phyloP scores from a whole-genome alignment of 352 stramenopile genomes.

The Phytophthora chlamydospora region DNA sequence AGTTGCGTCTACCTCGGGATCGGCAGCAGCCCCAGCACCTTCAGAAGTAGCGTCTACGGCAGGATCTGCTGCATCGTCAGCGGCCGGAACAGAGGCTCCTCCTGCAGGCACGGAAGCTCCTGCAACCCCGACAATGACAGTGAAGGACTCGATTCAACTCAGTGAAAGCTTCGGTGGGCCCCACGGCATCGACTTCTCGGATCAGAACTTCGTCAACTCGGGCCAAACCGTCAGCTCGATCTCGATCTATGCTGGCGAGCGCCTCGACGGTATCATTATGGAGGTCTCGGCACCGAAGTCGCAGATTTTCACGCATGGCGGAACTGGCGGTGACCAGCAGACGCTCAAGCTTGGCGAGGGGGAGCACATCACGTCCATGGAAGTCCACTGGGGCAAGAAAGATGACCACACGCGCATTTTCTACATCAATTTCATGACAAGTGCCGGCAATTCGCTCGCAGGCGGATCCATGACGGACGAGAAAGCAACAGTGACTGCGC shows the following conservation, averaged over 20 bases:
- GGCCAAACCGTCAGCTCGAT: constrained; percentile 31
- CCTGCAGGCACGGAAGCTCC: constrained; percentile 19
- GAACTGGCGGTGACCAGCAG: constrained; percentile 21
- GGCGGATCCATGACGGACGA: constrained; percentile 26
- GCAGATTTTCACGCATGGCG: constrained; percentile 26
- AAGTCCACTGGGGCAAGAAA: constrained; percentile 36
- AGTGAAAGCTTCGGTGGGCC: constrained; percentile 34
- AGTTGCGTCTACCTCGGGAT: not conserved
- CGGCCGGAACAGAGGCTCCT: not conserved
- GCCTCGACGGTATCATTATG: constrained; percentile 29
- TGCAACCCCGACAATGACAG: constrained; percentile 6
- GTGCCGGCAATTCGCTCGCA: constrained; percentile 22
- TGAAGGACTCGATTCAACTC: constrained; percentile 26
- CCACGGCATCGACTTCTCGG: constrained; percentile 32
- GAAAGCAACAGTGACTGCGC: constrained; percentile 22
- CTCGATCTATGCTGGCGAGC: constrained; percentile 23
- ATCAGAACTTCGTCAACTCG: constrained; percentile 31
- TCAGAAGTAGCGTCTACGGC: too few relatives aligned
- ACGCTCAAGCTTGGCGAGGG: constrained; percentile 14
- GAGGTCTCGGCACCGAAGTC: constrained; percentile 19
- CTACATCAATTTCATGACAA: constrained; percentile 34
- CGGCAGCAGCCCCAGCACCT: not conserved
- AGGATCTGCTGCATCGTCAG: not conserved
- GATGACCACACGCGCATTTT: constrained; percentile 26
- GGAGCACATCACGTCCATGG: constrained; percentile 38